These are phyloP conservation scores for Wickerhamomyces rabaulensis DNA, from an alignment of 805 yeast genomes.

Conservation along the genomic window DNA sequence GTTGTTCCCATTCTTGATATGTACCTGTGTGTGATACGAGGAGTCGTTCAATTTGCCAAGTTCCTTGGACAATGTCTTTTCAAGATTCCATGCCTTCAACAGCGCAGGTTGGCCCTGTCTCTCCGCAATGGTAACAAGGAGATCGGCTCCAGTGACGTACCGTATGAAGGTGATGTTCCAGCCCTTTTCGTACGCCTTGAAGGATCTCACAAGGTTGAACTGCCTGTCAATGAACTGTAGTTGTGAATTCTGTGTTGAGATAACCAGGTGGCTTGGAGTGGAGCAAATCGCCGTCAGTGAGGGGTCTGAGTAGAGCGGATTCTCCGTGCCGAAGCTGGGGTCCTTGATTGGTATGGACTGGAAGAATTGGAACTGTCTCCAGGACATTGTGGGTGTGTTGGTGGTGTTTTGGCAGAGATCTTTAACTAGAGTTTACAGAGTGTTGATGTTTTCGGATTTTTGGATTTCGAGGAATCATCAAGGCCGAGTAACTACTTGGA, in stretches of 20 bases:
- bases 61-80: slow-evolving; percentile 34
- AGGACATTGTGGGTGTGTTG: slow-evolving; percentile 25
- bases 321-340: slow-evolving; percentile 59
- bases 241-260: slow-evolving; percentile 49
- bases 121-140: slow-evolving; percentile 71
- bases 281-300: slow-evolving; percentile 60
- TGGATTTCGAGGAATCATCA: neutral
- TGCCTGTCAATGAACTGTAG: slow-evolving; percentile 53
- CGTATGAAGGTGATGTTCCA: slow-evolving; percentile 57
- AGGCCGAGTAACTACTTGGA: neutral
- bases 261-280: slow-evolving; percentile 47
- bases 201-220: slow-evolving; percentile 42
- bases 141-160: slow-evolving; percentile 41
- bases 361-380: slow-evolving; percentile 86
- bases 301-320: slow-evolving; percentile 76
- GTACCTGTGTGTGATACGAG: slow-evolving; percentile 54
- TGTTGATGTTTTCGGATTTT: neutral
- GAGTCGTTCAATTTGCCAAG: slow-evolving; percentile 28
- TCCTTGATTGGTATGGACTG: slow-evolving; percentile 81
- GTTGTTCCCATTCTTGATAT: slow-evolving; percentile 66
- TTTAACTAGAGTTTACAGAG: neutral
- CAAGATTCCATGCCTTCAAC: slow-evolving; percentile 70
- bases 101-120: slow-evolving; percentile 63
- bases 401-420: neutral
- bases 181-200: slow-evolving; percentile 60